A percentile compares a stretch with the other conserved stretches of the same genome.
These are phyloP conservation scores for Hyphopichia homilentoma DNA, from an alignment of 805 yeast species.

Conservation along the genomic window DNA sequence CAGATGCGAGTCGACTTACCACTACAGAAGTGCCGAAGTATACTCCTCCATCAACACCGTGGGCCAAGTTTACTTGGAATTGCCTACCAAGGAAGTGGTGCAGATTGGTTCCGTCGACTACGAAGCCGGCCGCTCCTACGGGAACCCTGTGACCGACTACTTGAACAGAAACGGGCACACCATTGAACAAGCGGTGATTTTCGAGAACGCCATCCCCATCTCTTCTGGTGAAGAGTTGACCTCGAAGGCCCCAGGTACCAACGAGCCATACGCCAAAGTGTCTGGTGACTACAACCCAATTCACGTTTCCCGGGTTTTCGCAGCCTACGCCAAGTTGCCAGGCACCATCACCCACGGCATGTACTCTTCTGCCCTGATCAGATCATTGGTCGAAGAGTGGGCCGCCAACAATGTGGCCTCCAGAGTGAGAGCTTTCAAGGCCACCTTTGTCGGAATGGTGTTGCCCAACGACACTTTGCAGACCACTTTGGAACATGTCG, in stretches of 20 bases:
- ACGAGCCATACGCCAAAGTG: conserved; percentile 94
- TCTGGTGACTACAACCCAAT: conserved; percentile 99
- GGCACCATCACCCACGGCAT: conserved; percentile 99
- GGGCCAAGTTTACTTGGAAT: conserved; percentile 83
- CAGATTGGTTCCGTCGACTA: conserved; percentile 82
- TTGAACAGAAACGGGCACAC: conserved; percentile 87
- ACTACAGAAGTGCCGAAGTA: conserved; percentile 71
- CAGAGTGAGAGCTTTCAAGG: conserved; percentile 91
- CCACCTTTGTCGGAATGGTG: conserved; percentile 94
- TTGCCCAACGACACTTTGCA: conserved; percentile 89
- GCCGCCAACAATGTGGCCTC: conserved; percentile 97
- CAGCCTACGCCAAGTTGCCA: conserved; percentile 87
- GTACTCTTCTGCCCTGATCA: conserved; percentile 95
- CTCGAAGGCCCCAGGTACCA: conserved; percentile 88
- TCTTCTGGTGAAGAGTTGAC: conserved; percentile 58
- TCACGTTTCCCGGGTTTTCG: conserved; percentile 93
- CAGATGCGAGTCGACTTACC: conserved; percentile 81
- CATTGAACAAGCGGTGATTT: conserved; percentile 87
- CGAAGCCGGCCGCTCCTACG: conserved; percentile 88
- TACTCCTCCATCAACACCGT: conserved; percentile 76
- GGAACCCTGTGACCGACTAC: conserved; percentile 97
- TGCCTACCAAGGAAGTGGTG: conserved; percentile 85
- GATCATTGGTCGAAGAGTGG: conserved; percentile 95
- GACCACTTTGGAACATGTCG: conserved; percentile 89
- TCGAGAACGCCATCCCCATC: conserved; percentile 88